These are phyloP conservation scores for Ophiorrhiza pumila DNA, from an alignment of 257 asterid species.

Conservation along the genomic window DNA sequence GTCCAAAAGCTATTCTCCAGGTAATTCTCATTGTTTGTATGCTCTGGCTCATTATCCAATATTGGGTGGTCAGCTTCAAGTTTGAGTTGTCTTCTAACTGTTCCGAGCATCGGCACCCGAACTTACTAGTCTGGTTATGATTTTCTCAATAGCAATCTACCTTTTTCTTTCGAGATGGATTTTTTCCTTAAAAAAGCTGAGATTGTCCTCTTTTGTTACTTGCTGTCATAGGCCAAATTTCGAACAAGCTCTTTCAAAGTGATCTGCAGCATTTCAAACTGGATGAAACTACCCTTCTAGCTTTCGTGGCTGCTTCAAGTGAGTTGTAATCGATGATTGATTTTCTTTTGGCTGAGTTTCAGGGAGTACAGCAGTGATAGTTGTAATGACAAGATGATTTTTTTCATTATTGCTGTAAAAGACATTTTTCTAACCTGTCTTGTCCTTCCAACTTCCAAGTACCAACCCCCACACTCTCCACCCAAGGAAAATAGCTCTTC, in stretches of 20 bases:
- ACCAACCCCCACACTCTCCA: too few species aligned
- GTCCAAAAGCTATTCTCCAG: slow-evolving; percentile 74
- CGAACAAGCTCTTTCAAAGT: slow-evolving; percentile 47
- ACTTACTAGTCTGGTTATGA: background rate
- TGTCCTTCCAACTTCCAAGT: too few species aligned
- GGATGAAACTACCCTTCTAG: slow-evolving; percentile 65
- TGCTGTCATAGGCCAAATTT: slow-evolving; percentile 47
- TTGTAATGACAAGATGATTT: background rate
- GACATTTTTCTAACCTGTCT: background rate
- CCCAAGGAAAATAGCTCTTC: background rate
- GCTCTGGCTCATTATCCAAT: background rate
- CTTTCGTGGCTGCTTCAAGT: slow-evolving; percentile 71
- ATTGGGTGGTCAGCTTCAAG: background rate
- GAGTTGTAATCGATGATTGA: slow-evolving; percentile 22
- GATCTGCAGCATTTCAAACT: slow-evolving; percentile 61
- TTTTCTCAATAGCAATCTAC: background rate
- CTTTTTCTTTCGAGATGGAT: too few species aligned
- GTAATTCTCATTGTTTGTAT: slow-evolving; percentile 36
- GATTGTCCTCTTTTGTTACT: slow-evolving; percentile 3
- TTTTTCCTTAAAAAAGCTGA: background rate
- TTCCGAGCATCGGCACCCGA: background rate
- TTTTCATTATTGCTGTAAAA: background rate
- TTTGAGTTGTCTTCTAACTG: background rate
- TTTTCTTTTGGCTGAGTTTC: background rate
- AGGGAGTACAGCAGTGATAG: background rate